Evolutionary conservation across 495 filamentous ascomycete genomes (phyloP).

Genomic region (Pyrenula massariospora): DNA sequence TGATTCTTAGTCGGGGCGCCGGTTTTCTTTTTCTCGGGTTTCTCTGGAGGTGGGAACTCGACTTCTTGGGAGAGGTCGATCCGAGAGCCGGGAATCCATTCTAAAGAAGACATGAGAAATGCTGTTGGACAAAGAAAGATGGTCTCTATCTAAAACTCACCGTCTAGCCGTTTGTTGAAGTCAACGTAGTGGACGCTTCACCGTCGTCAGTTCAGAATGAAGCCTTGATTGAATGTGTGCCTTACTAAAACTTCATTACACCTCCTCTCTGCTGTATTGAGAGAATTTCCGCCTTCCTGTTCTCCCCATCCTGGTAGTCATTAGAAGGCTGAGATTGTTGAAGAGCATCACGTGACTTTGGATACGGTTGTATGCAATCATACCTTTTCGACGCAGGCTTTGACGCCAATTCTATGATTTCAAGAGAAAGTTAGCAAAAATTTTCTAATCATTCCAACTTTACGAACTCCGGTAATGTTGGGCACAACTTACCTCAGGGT

Average conservation of each 20-base stretch:
- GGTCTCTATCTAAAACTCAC: slow-evolving; percentile 15
- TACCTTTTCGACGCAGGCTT: slow-evolving; percentile 62
- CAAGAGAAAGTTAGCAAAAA: no score
- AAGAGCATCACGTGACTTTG: slow-evolving; percentile 35
- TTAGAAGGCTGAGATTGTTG: no score
- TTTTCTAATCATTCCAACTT: no score
- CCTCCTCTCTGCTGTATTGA: slow-evolving; percentile 77
- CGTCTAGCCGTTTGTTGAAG: slow-evolving; percentile 97
- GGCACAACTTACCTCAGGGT: slow-evolving; percentile 62
- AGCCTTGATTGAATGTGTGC: background rate
- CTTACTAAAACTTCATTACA: slow-evolving; percentile 69
- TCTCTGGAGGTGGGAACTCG: slow-evolving; percentile 67
- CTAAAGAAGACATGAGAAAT: slow-evolving; percentile 22
- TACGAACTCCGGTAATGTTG: no score
- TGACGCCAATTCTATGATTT: slow-evolving; percentile 63
- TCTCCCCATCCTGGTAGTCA: slow-evolving; percentile 56
- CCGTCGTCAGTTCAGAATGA: slow-evolving; percentile 9
- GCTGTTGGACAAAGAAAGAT: background rate
- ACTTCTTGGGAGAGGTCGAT: slow-evolving; percentile 73
- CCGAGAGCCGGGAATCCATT: slow-evolving; percentile 75
- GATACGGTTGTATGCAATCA: slow-evolving; percentile 11
- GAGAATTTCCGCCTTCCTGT: slow-evolving; percentile 85
- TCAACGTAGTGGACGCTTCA: slow-evolving; percentile 87
- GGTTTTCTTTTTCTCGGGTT: slow-evolving; percentile 54
- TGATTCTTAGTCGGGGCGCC: slow-evolving; percentile 33